Base-by-base conservation (phyloP, 345 rosid genomes). In the Salix arbutifolia region DNA sequence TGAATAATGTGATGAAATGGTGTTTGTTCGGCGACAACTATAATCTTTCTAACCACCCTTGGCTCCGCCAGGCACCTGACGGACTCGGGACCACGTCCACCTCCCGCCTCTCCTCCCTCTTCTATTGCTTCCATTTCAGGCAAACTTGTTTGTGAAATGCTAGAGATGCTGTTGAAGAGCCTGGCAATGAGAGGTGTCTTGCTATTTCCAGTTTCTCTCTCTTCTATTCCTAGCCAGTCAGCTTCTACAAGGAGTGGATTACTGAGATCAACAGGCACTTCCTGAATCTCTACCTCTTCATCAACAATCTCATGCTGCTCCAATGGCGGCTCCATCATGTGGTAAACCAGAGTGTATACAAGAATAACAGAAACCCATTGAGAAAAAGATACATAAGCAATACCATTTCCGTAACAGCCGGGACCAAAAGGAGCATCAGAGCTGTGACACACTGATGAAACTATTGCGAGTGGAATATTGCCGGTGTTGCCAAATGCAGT, bases 221-320 rank as follows among this genome's bases (percentile, higher is more conserved):
- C 99, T 87, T 93, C 98, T 1, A 96, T 93, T 50, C 99, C 98
- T 0, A 90, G 98, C 94, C 97, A 92, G 69, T 94, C 98, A 25
- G 98, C 97, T 76, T 89, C 96, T 23, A 73, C 79, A 58, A 87
- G 82, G 10, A 87, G 73, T 6, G 87, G 86, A 37, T 56, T 69
- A 7, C 83, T 80, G 9, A 42, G 17, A 70, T 79, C 50, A 46
- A 5, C 71, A 16, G 69, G 48, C 14, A 23, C n/a, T 37, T 78
- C 69, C 61, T 69, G 65, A 21, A 66, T 69, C 28, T 74, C 77
- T 42, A 8, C 64, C 14, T 8, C 61, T 26, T 23, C 74, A 8
- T 84, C 82, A 0, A 74, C 79, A 30, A 74, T 66, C 53, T 82
- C 85, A 16, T 78, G 76, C 42, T 74, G 66, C 78, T 82, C 80